phyloP scores from a whole-genome alignment of 2,329 filamentous ascomycete genomes.

The Penicillium sp. region DNA sequence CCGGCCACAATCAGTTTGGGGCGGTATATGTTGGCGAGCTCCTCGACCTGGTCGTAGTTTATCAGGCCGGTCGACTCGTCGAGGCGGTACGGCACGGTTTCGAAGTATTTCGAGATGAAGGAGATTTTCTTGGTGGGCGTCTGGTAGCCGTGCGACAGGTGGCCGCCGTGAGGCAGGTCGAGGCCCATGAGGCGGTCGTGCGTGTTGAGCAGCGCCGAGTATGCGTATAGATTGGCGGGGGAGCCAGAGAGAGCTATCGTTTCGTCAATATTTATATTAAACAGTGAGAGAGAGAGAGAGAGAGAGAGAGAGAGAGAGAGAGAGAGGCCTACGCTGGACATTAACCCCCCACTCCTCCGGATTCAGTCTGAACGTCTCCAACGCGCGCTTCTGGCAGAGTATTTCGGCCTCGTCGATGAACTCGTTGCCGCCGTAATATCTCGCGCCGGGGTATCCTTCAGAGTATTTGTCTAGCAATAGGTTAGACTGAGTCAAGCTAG shows the following conservation, averaged over 20 bases:
- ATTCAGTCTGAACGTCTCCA: slow-evolving; percentile 81
- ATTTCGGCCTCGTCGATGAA: slow-evolving; percentile 89
- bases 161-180: slow-evolving; percentile 89
- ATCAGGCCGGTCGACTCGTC: slow-evolving; percentile 77
- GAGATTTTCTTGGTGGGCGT: slow-evolving; percentile 95
- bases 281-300: no score
- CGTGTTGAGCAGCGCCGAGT: slow-evolving; percentile 91
- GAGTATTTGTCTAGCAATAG: slow-evolving; percentile 84
- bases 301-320: no score
- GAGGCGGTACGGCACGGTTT: slow-evolving; percentile 95
- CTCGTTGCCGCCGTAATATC: slow-evolving; percentile 96
- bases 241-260: slow-evolving; percentile 81
- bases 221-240: slow-evolving; percentile 74
- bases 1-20: slow-evolving; percentile 95
- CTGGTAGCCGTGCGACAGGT: slow-evolving; percentile 96
- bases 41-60: slow-evolving; percentile 89
- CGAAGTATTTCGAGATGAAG: slow-evolving; percentile 96
- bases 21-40: slow-evolving; percentile 85
- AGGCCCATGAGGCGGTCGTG: slow-evolving; percentile 97
- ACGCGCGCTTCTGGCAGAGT: slow-evolving; percentile 82
- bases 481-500: no score
- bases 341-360: slow-evolving; percentile 93
- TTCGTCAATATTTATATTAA: no score
- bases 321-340: slow-evolving; percentile 65
- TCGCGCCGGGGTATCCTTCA: slow-evolving; percentile 91